These are phyloP conservation scores for Aureobasidium sp. DNA, from an alignment of 2,329 filamentous ascomycete species.

Conservation along the genomic window DNA sequence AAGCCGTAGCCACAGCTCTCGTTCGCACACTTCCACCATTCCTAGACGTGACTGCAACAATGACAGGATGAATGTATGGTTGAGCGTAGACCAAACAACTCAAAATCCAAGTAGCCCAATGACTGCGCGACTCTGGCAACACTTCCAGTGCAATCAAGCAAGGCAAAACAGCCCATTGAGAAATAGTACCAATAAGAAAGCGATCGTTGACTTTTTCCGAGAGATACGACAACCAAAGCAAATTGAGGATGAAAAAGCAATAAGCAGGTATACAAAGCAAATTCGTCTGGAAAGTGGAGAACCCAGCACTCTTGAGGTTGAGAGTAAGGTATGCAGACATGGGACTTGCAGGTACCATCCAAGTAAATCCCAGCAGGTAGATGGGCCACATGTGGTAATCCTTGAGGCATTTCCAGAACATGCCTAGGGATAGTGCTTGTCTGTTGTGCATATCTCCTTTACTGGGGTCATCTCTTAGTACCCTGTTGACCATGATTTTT, in stretches of 20 bases:
- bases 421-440: slow-evolving; percentile 39
- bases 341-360: slow-evolving; percentile 30
- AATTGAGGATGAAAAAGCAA: slow-evolving; percentile 41
- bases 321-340: slow-evolving; percentile 32
- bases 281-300: slow-evolving; percentile 34
- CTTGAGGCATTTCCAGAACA: slow-evolving; percentile 41
- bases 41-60: slow-evolving; percentile 52
- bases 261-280: slow-evolving; percentile 35
- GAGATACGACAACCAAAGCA: slow-evolving; percentile 40
- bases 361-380: slow-evolving; percentile 40
- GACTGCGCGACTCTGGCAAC: slow-evolving; percentile 26
- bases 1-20: slow-evolving; percentile 51
- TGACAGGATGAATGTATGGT: slow-evolving; percentile 45
- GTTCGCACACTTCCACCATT: slow-evolving; percentile 56
- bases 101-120: slow-evolving; percentile 31
- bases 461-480: slow-evolving; percentile 46
- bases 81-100: slow-evolving; percentile 31
- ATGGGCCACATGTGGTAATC: slow-evolving; percentile 53
- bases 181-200: slow-evolving; percentile 38
- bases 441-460: slow-evolving; percentile 54
- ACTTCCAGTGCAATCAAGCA: slow-evolving; percentile 30
- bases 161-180: slow-evolving; percentile 35
- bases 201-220: slow-evolving; percentile 44
- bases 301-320: slow-evolving; percentile 29
- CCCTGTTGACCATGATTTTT: slow-evolving; percentile 59